These are phyloP conservation scores for Chaetomium strumarium DNA, from an alignment of 2,329 filamentous ascomycete species.

Conservation along the genomic window DNA sequence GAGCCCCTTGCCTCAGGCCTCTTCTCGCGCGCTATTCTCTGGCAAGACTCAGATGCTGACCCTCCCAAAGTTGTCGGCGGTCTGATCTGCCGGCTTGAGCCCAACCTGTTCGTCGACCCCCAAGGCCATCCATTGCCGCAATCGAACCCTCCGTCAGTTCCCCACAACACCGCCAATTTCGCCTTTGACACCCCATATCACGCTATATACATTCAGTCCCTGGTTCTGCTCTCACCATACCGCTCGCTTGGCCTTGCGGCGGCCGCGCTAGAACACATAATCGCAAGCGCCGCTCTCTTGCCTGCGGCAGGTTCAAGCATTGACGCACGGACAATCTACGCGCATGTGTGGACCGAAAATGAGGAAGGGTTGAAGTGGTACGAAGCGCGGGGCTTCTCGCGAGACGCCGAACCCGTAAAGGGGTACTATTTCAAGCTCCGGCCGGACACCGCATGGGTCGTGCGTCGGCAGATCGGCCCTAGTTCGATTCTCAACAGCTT, in stretches of 20 bases:
- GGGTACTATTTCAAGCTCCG: slow-evolving; percentile 59
- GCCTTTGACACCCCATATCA: slow-evolving; percentile 29
- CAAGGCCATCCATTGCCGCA: slow-evolving; percentile 14
- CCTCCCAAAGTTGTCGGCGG: slow-evolving; percentile 52
- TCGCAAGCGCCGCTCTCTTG: slow-evolving; percentile 36
- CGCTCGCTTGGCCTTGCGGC: slow-evolving; percentile 52
- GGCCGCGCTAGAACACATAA: slow-evolving; percentile 50
- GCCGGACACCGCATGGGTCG: slow-evolving; percentile 56
- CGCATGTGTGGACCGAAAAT: slow-evolving; percentile 65
- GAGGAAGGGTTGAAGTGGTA: slow-evolving; percentile 60
- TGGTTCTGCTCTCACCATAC: slow-evolving; percentile 59
- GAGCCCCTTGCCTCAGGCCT: slow-evolving; percentile 44
- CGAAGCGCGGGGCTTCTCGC: slow-evolving; percentile 48
- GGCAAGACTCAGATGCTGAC: slow-evolving; percentile 38
- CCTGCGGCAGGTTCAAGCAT: slow-evolving; percentile 31
- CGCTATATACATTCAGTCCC: slow-evolving; percentile 59
- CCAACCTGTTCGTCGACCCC: slow-evolving; percentile 32
- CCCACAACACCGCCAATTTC: background rate
- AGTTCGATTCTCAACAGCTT: slow-evolving; percentile 15
- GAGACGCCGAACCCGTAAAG: slow-evolving; percentile 39
- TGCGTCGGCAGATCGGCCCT: slow-evolving; percentile 40
- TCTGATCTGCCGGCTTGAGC: slow-evolving; percentile 57
- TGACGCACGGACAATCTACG: slow-evolving; percentile 45
- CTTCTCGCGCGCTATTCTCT: slow-evolving; percentile 57
- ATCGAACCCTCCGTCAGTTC: background rate